Base-by-base conservation (phyloP, 2,329 filamentous ascomycete genomes). In the Epichloe aotearoae region DNA sequence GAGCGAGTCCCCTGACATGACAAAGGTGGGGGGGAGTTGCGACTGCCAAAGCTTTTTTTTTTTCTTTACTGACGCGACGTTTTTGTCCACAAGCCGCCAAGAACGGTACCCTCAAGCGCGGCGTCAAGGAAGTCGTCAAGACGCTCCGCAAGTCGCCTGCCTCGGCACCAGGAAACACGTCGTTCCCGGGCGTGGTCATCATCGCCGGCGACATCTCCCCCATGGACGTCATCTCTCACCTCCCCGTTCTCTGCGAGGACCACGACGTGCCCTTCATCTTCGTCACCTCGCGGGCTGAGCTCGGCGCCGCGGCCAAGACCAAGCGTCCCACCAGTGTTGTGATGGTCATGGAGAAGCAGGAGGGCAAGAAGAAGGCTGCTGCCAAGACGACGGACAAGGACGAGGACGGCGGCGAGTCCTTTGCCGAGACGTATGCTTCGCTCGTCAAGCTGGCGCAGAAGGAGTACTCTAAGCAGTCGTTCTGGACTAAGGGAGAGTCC, bases 121-220 rank as follows among this genome's bases (percentile, higher is more conserved):
- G 93, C 65, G 93, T 98, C 58, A 98, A 98, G 73, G 93, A 98
- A 74, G 91, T 95, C 65, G 90, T 97, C 73, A 98, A 98, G 75
- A 86, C 90, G 36, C 86, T 98, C 61, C 89, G 93, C 74, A 97
- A 97, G 75, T 91, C 88, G 14, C 77, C 86, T 52, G 69, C 80
- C 59, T 79, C 82, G 52, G 79, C 81, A n/a, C 77, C 81, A 54
- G 77, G 80, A 57, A 73, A 79, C 64, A 74, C 78, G 49, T 68
- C 77, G 50, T 75, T 82, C 62, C 83, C 86, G 43, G 78, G 82
- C 58, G 78, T 98, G 58, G 88, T 96, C 62, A 76, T 98, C 67
- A 88, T 98, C 59, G 93, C 93, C 37, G 93, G 88, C 61, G 93
- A 98, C 71, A 97, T 98, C 74, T 95, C 88, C 49, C 49, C 93